Evolutionary conservation across 2,329 filamentous ascomycete species (phyloP).

Genomic region (Aspergillus fischeri): DNA sequence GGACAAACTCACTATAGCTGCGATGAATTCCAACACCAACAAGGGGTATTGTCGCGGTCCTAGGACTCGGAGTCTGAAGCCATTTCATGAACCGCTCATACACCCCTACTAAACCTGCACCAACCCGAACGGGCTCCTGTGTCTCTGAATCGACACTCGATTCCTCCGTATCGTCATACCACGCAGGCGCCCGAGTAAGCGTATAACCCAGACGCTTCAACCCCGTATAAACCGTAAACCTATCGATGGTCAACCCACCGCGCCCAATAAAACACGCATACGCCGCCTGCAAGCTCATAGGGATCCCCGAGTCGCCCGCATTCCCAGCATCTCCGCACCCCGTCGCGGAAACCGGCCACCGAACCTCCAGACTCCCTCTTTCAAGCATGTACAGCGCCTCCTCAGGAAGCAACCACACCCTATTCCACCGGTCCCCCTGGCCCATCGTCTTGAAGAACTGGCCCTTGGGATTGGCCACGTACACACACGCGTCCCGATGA

Average conservation of each 20-base stretch:
- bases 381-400: conserved; percentile 89
- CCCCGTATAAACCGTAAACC: conserved; percentile 83
- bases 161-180: conserved; percentile 33
- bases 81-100: conserved; percentile 31
- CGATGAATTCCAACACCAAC: conserved; percentile 52
- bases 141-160: conserved; percentile 4
- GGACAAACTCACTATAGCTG: conserved; percentile 43
- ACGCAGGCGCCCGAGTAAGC: conserved; percentile 65
- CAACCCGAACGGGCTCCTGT: conserved; percentile 9
- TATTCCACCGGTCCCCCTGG: conserved; percentile 59
- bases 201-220: conserved; percentile 80
- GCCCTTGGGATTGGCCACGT: conserved; percentile 68
- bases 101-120: conserved; percentile 26
- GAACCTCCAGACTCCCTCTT: conserved; percentile 78
- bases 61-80: conserved; percentile 25
- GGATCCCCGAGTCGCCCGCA: conserved; percentile 62
- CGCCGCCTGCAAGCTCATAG: conserved; percentile 84
- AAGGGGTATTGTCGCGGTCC: conserved; percentile 45
- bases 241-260: conserved; percentile 63
- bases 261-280: conserved; percentile 79
- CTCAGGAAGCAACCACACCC: conserved; percentile 82
- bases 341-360: conserved; percentile 62
- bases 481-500: conserved; percentile 47
- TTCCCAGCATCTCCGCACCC: conserved; percentile 23
- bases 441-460: conserved; percentile 75